These are phyloP conservation scores for Thuidium tamariscinum DNA, from an alignment of 225 moss, liverwort and hornwort species.

Conservation along the genomic window DNA sequence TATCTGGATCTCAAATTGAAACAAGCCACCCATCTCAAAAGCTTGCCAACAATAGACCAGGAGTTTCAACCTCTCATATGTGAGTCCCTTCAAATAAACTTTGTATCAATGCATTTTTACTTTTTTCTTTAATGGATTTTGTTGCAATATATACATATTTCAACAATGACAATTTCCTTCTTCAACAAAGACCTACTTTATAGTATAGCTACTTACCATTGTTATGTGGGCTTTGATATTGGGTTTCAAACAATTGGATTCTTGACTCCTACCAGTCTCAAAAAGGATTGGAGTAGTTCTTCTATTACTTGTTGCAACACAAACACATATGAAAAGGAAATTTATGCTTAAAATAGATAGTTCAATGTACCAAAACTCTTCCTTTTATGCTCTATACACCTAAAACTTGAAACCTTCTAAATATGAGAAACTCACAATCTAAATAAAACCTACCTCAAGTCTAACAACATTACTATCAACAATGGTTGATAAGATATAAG, in stretches of 20 bases:
- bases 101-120: not conserved
- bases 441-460: not conserved
- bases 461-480: not conserved
- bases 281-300: not conserved
- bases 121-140: not conserved
- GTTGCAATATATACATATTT: not conserved
- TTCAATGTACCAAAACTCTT: not conserved
- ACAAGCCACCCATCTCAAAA: not conserved
- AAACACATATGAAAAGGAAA: not conserved
- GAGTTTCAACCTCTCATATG: conserved; percentile 12
- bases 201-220: not conserved
- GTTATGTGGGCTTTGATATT: not conserved
- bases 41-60: not conserved
- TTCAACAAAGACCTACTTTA: not conserved
- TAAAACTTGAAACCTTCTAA: not conserved
- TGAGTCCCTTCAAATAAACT: not conserved
- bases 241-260: not conserved
- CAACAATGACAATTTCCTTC: not conserved
- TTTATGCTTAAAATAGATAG: not conserved
- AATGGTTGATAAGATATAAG: not conserved
- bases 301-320: not conserved
- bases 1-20: conserved; percentile 1
- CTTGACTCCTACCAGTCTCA: not conserved
- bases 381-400: not conserved
- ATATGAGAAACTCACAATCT: not conserved